Conservation (phyloP, 2,329 filamentous ascomycete species). For the Neurospora sp. region DNA sequence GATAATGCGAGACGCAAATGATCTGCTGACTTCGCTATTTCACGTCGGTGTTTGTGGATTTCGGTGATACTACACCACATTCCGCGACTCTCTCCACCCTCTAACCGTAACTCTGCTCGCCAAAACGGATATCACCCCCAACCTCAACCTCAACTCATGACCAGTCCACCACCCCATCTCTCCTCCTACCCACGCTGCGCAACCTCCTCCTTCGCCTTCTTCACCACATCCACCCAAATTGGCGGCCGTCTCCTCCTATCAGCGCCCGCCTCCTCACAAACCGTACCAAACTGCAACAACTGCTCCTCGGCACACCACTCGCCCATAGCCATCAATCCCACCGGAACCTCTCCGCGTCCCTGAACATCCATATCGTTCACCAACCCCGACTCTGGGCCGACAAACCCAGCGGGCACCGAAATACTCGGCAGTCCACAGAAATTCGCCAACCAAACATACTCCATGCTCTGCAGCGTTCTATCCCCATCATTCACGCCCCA, state of each 20-base stretch:
- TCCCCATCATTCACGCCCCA: conserved; percentile 38
- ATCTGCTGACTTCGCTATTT: background rate
- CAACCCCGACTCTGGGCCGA: conserved; percentile 25
- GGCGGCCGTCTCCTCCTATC: conserved; percentile 26
- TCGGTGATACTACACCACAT: background rate
- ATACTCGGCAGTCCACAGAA: conserved; percentile 38
- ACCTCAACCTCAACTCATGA: conserved; percentile 42
- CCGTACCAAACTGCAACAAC: conserved; percentile 37
- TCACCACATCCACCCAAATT: conserved; percentile 37
- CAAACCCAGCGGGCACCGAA: conserved; percentile 36
- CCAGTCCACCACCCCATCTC: conserved; percentile 38
- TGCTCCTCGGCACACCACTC: conserved; percentile 44
- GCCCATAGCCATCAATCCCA: conserved; percentile 45
- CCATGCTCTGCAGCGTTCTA: conserved; percentile 36
- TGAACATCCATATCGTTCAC: conserved; percentile 23
- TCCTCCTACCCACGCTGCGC: conserved; percentile 35
- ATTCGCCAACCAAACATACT: conserved; percentile 42
- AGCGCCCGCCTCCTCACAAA: conserved; percentile 32
- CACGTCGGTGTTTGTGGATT: background rate
- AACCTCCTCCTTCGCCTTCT: conserved; percentile 20
- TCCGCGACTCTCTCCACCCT: background rate
- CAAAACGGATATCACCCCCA: background rate
- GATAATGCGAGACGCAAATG: background rate
- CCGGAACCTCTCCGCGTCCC: conserved; percentile 33
- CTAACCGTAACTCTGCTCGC: background rate